These are phyloP conservation scores for Phytophthora fragariae DNA, from an alignment of 352 stramenopile genomes.

Conservation along the genomic window DNA sequence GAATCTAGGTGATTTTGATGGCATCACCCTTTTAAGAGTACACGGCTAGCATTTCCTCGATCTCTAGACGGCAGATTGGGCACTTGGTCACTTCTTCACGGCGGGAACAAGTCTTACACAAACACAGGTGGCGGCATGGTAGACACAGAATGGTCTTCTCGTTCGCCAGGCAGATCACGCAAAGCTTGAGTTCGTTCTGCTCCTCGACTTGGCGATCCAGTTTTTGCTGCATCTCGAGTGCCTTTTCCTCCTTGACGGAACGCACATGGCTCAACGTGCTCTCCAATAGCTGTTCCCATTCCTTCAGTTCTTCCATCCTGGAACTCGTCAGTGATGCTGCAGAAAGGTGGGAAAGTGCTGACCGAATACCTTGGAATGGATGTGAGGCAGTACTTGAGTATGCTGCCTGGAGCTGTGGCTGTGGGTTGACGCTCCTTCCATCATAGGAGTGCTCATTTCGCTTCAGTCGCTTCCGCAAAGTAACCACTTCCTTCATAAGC, in stretches of 20 bases:
- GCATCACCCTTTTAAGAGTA: conserved; percentile 60
- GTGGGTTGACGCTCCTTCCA: conserved; percentile 1
- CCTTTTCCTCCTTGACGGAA: conserved; percentile 75
- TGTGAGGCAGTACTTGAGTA: not conserved
- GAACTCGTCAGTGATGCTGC: conserved; percentile 29
- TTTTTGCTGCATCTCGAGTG: conserved; percentile 76
- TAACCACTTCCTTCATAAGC: conserved; percentile 65
- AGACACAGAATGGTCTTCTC: conserved; percentile 89
- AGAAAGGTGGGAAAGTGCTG: conserved; percentile 39
- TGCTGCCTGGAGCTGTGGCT: conserved; percentile 13
- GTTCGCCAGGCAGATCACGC: conserved; percentile 83
- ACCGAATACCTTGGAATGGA: conserved; percentile 28
- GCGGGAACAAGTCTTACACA: conserved; percentile 77
- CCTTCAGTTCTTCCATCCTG: conserved; percentile 68
- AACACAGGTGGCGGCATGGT: conserved; percentile 82
- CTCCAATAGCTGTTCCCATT: conserved; percentile 78
- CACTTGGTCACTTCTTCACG: conserved; percentile 81
- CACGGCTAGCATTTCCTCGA: conserved; percentile 86
- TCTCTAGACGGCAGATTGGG: conserved; percentile 84
- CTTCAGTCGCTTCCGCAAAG: conserved; percentile 54
- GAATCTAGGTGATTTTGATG: conserved; percentile 4
- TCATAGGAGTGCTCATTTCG: conserved; percentile 36
- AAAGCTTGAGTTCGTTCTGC: conserved; percentile 87
- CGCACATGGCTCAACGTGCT: conserved; percentile 63
- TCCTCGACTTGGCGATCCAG: conserved; percentile 80